phyloP scores from a whole-genome alignment of 2,329 filamentous ascomycete genomes.

The Chrysoporthe cubensis region DNA sequence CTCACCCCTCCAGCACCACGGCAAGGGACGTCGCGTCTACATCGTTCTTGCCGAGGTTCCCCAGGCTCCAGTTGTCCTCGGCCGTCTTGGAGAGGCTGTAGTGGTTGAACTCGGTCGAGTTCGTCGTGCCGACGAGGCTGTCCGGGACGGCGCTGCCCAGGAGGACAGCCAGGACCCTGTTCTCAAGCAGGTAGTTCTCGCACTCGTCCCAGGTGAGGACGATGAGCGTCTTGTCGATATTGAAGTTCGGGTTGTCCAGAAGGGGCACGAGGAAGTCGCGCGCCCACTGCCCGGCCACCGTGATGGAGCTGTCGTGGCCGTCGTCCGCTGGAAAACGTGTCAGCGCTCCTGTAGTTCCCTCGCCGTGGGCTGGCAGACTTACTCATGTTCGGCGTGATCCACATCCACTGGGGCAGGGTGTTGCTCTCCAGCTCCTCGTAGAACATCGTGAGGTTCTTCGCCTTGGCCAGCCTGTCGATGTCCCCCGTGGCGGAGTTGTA shows the following conservation, averaged over 20 bases:
- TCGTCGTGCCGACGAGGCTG: conserved; percentile 33
- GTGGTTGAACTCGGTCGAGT: conserved; percentile 34
- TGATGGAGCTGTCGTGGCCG: conserved; percentile 37
- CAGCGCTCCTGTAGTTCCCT: background rate
- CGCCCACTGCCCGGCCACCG: conserved; percentile 36
- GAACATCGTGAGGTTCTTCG: conserved; percentile 39
- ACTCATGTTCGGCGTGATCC: conserved; percentile 53
- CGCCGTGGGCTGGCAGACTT: background rate
- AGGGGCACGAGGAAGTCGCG: conserved; percentile 35
- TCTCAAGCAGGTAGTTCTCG: conserved; percentile 33
- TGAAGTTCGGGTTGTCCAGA: conserved; percentile 39
- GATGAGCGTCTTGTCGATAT: conserved; percentile 40
- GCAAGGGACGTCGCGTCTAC: conserved; percentile 27
- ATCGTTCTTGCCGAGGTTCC: conserved; percentile 34
- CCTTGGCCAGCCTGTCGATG: conserved; percentile 36
- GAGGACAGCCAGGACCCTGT: conserved; percentile 35
- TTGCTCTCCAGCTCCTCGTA: conserved; percentile 34
- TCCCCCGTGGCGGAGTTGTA: conserved; percentile 38
- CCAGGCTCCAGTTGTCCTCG: conserved; percentile 37
- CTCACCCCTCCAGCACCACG: conserved; percentile 25
- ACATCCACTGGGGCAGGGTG: conserved; percentile 40
- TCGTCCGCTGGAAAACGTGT: conserved; percentile 30
- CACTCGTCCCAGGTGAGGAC: conserved; percentile 38
- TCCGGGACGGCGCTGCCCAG: conserved; percentile 34
- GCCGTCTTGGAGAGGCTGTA: conserved; percentile 37